Evolutionary conservation across 1,139 yeast genomes (phyloP).

Genomic region (Candida tropicalis): DNA sequence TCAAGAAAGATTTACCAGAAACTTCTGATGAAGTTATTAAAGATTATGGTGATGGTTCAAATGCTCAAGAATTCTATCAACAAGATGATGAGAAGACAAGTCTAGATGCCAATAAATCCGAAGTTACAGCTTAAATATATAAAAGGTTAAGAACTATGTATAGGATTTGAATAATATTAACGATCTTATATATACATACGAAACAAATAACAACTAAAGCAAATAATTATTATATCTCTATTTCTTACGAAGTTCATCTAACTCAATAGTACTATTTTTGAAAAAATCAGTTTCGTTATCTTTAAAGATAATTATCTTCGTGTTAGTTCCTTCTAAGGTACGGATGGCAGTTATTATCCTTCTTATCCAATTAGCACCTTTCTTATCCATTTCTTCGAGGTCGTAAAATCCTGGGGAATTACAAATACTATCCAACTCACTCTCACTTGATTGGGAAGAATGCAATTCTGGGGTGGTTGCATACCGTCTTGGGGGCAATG

Average conservation of each 20-base stretch:
- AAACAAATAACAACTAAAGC: too few species aligned
- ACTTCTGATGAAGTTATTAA: conserved; percentile 42
- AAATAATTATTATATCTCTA: conserved; percentile 4
- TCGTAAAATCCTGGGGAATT: conserved; percentile 21
- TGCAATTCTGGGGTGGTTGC: conserved; percentile 2
- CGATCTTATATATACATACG: too few species aligned
- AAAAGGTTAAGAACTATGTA: background rate
- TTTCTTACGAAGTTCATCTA: conserved; percentile 13
- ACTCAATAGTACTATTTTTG: conserved; percentile 17
- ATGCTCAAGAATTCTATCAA: conserved; percentile 27
- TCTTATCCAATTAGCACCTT: conserved; percentile 52
- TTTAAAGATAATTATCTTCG: conserved; percentile 37
- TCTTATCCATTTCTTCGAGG: conserved; percentile 45
- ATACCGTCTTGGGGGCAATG: conserved; percentile 15
- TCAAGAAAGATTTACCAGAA: conserved; percentile 51
- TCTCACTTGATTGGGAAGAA: conserved; percentile 3
- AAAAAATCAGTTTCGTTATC: conserved; percentile 42
- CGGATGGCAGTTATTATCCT: conserved; percentile 41
- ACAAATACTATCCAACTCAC: conserved; percentile 15
- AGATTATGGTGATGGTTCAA: conserved; percentile 56
- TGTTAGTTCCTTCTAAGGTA: conserved; percentile 40
- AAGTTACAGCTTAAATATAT: conserved; percentile 10
- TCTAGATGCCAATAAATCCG: conserved; percentile 6
- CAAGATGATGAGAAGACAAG: conserved; percentile 12
- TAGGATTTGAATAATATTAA: background rate